Base-by-base conservation (phyloP, 768 basidiomycete species). In the Boletus coccyginus region DNA sequence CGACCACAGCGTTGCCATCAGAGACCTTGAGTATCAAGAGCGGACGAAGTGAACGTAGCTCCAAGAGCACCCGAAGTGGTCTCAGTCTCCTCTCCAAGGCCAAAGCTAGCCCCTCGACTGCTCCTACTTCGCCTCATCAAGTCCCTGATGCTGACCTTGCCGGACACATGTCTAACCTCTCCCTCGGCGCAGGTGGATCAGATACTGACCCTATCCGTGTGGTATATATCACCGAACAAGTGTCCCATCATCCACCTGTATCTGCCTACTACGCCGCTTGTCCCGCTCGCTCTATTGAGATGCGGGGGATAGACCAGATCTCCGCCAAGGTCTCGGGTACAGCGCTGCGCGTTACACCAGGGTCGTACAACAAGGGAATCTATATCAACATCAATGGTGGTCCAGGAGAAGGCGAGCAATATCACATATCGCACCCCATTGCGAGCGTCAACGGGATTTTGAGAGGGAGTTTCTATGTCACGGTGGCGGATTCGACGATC, bases 191-290 rank as follows among this genome's bases (percentile, higher is more conserved):
- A 46, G 72, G 65, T 39, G 69, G 38, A 10, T 69, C 70, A 1
- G 67, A 68, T 3, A 59, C 74, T 39, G 70, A 70, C 7, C 70
- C 73, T 48, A 70, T 85, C 16, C 88, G 92, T 35, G 83, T 95
- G 43, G 81, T 84, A 7, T 96, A 83, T 70, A 73, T 95, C 46
- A 96, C 94, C 14, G 95, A 97, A 70, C 95, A 97, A 72, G 86
- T 98, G 46, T 97, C 92, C 2, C 97, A 99, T 73, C 97, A 99
- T 66, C 97, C 97, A 0, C 97, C 97, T 3, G 84, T 98, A 32
- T 96, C 93, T 1, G 86, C 90, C 1, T 96, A 86, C 67, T 86
- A 85, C 59, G 92, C 89, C 8, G 59, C 75, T 5, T 95, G 92
- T 70, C 92, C 94, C 0, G 75, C 83, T 41, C 82, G 85, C 27